These are phyloP conservation scores for Xylariales sp. DNA, from an alignment of 2,329 filamentous ascomycete genomes.

Conservation along the genomic window DNA sequence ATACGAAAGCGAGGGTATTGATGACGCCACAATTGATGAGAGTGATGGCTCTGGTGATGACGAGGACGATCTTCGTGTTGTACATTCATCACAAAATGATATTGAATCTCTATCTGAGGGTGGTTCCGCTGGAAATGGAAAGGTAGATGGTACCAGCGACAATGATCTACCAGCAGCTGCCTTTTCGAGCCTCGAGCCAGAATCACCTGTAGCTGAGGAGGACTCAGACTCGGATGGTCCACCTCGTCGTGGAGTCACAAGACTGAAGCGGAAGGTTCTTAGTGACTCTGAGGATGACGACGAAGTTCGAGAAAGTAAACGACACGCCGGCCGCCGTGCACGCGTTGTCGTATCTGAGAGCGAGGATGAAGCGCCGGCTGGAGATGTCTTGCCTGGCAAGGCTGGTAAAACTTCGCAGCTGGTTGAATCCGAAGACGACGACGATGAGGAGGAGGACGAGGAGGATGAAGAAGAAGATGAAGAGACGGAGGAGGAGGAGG, in stretches of 20 bases:
- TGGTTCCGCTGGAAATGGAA: slow-evolving; percentile 16
- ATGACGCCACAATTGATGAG: slow-evolving; percentile 17
- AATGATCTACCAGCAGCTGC: slow-evolving; percentile 6
- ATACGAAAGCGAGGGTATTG: slow-evolving; percentile 17
- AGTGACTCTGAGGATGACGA: slow-evolving; percentile 22
- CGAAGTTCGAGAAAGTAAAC: slow-evolving; percentile 7
- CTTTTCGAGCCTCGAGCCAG: slow-evolving; percentile 15
- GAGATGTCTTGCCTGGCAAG: too few species aligned
- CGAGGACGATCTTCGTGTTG: slow-evolving; percentile 14
- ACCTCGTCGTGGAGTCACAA: background rate
- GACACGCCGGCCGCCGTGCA: background rate
- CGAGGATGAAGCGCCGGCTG: slow-evolving; percentile 12
- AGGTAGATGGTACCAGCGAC: slow-evolving; percentile 5
- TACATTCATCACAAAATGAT: slow-evolving; percentile 11
- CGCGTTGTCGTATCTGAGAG: slow-evolving; percentile 10
- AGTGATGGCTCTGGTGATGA: slow-evolving; percentile 6
- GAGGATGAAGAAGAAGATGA: slow-evolving; percentile 11
- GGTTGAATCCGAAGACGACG: slow-evolving; percentile 17
- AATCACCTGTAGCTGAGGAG: slow-evolving; percentile 9
- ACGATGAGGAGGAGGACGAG: slow-evolving; percentile 9
- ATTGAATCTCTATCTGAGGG: slow-evolving; percentile 14
- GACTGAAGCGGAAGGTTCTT: slow-evolving; percentile 13
- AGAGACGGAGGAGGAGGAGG: slow-evolving; percentile 8
- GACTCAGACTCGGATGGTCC: background rate
- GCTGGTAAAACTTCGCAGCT: too few species aligned